These are phyloP conservation scores for Zea luxurians DNA, from an alignment of 176 grass and related monocot species.

Conservation along the genomic window DNA sequence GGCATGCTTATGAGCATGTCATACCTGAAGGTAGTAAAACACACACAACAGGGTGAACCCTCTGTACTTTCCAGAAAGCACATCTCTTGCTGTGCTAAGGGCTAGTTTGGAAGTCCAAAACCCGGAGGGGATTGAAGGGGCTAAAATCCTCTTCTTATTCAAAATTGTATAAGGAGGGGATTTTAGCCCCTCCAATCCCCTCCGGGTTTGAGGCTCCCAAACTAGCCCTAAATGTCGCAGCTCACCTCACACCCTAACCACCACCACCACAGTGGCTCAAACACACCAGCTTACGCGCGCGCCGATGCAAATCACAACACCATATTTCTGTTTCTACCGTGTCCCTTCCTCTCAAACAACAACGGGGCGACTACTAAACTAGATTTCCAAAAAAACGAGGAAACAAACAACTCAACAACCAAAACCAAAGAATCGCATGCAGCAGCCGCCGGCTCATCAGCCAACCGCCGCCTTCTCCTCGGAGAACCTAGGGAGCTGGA, in stretches of 20 bases:
- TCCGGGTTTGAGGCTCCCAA: too few species aligned
- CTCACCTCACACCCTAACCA: background rate
- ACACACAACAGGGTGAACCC: too few species aligned
- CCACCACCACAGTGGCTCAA: background rate
- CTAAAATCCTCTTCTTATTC: too few species aligned
- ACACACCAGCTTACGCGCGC: background rate
- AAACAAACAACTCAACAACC: background rate
- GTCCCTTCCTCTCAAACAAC: constrained; percentile 29
- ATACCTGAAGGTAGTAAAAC: constrained; percentile 1
- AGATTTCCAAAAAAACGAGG: constrained; percentile 21
- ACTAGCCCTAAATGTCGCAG: constrained; percentile 4
- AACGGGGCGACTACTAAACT: constrained; percentile 16
- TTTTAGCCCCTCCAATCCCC: too few species aligned
- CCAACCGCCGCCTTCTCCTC: constrained; percentile 48
- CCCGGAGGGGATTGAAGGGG: too few species aligned
- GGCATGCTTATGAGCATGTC: background rate
- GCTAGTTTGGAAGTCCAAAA: too few species aligned
- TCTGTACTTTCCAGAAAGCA: too few species aligned
- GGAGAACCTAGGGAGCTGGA: constrained; percentile 93
- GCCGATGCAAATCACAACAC: constrained; percentile 34
- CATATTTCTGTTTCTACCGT: constrained; percentile 28
- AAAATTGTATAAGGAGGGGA: too few species aligned
- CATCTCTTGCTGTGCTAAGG: background rate
- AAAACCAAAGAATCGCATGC: constrained; percentile 29
- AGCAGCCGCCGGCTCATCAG: constrained; percentile 23